A percentile compares a stretch with the other conserved stretches of the same genome.
phyloP scores from a whole-genome alignment of 371 early-diverging fungal genomes.

The Quaeritorhiza haematococci region DNA sequence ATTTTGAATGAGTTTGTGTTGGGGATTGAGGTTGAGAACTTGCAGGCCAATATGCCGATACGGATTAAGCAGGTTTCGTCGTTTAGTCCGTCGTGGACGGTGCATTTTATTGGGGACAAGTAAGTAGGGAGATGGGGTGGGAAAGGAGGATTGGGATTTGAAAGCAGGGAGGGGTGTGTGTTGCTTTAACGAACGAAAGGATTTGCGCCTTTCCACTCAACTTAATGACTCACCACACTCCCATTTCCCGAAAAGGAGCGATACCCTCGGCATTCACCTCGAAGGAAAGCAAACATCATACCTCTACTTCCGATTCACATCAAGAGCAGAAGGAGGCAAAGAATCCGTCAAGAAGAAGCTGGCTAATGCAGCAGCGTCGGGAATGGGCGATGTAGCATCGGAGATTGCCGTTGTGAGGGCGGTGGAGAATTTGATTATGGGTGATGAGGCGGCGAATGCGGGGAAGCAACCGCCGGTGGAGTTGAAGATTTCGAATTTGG shows the following conservation, averaged over 20 bases:
- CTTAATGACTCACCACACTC: too few species aligned
- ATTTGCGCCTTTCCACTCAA: not conserved
- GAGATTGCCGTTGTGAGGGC: conserved; percentile 31
- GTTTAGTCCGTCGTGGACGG: conserved; percentile 67
- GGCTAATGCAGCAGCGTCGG: not conserved
- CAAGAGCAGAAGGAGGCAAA: not conserved
- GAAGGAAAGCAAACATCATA: conserved; percentile 27
- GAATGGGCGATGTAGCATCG: conserved; percentile 11
- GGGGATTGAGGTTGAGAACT: conserved; percentile 73
- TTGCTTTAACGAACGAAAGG: too few species aligned
- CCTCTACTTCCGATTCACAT: conserved; percentile 33
- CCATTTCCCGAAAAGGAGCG: too few species aligned
- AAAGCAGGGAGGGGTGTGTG: too few species aligned
- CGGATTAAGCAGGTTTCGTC: conserved; percentile 67
- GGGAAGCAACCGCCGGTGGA: conserved; percentile 11
- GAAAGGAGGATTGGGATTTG: too few species aligned
- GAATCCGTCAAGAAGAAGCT: not conserved
- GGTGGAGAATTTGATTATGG: conserved; percentile 25
- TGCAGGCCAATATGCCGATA: too few species aligned
- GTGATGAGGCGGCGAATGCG: conserved; percentile 11
- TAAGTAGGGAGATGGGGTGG: too few species aligned
- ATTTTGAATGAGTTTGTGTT: conserved; percentile 74
- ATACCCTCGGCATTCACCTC: too few species aligned
- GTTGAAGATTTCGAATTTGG: conserved; percentile 18
- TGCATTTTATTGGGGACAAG: conserved; percentile 47